A percentile compares a stretch with the other conserved stretches of the same genome.
Evolutionary conservation across 75 land plant genomes (phyloP).

Genomic region (Sequoiadendron giganteum): DNA sequence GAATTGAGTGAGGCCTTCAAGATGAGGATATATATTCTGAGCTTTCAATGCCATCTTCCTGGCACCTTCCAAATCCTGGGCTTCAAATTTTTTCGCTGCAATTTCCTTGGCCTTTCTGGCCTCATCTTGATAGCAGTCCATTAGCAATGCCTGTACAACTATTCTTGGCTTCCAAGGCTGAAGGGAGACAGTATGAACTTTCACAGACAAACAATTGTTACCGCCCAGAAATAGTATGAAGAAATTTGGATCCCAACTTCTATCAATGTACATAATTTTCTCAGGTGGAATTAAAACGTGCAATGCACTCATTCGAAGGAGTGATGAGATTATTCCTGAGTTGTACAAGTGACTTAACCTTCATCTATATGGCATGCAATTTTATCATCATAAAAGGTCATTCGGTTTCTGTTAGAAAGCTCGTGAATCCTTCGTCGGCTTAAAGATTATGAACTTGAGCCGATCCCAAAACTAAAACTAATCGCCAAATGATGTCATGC

Average conservation of each 20-base stretch:
- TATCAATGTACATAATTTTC: not conserved
- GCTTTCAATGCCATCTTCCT: slow-evolving; percentile 20
- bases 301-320: not conserved
- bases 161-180: not conserved
- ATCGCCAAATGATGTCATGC: no score
- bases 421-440: not conserved
- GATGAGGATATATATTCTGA: slow-evolving; percentile 13
- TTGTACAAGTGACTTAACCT: no score
- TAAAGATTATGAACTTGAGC: not conserved
- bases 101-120: slow-evolving; percentile 18
- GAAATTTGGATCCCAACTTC: not conserved
- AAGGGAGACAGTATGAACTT: not conserved
- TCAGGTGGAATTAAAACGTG: not conserved
- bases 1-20: slow-evolving; percentile 28
- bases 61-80: slow-evolving; percentile 23
- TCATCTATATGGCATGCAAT: not conserved
- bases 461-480: no score
- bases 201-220: no score
- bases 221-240: no score
- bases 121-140: slow-evolving; percentile 19
- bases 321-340: not conserved
- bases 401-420: not conserved
- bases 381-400: not conserved
- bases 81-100: slow-evolving; percentile 20
- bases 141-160: not conserved